Evolutionary conservation across 495 filamentous ascomycete genomes (phyloP), one percentile per base, ranked within the genome.

Genomic region (Filosporella fistucella): DNA sequence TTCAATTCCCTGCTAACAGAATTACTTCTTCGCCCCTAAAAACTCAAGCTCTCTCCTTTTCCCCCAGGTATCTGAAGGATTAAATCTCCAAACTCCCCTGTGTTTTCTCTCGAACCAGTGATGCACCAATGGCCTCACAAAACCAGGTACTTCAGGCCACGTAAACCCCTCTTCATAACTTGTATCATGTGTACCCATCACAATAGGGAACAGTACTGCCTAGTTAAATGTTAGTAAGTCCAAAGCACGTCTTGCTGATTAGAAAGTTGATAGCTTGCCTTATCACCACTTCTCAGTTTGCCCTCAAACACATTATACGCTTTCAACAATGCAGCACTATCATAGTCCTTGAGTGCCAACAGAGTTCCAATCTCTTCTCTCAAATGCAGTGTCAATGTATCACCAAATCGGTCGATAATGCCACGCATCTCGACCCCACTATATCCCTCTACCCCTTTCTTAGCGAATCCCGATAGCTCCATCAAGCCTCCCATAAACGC

Each of bases 231-330:
- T 20, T n/a, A 21, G 25, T 3, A 22, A 11, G 11, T 23, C 24
- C 3, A 13, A n/a, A n/a, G n/a, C n/a, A n/a, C n/a, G n/a, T n/a
- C n/a, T n/a, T n/a, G n/a, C n/a, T n/a, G n/a, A n/a, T n/a, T n/a
- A n/a, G n/a, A n/a, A n/a, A n/a, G n/a, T n/a, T n/a, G n/a, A 42
- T n/a, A 17, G 43, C 45, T n/a, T 54, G 48, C 42, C 45, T 16
- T 42, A 41, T 47, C 40, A 11, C 24, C 17, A 4, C 17, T 38
- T 25, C 32, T 41, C 26, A 47, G 24, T 28, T 66, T 64, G 47
- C 63, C 61, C 61, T 81, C 80, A 62, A 81, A 59, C 41, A 78
- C 71, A n/a, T 81, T 72, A 75, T 75, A 80, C 28, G 69, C 61
- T 42, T 68, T 71, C 35, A 60, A 65, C 51, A 73, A 39, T 54